Evolutionary conservation across 1,139 yeast species (phyloP).

Genomic region (Zhuliangozyma blackwelliae): DNA sequence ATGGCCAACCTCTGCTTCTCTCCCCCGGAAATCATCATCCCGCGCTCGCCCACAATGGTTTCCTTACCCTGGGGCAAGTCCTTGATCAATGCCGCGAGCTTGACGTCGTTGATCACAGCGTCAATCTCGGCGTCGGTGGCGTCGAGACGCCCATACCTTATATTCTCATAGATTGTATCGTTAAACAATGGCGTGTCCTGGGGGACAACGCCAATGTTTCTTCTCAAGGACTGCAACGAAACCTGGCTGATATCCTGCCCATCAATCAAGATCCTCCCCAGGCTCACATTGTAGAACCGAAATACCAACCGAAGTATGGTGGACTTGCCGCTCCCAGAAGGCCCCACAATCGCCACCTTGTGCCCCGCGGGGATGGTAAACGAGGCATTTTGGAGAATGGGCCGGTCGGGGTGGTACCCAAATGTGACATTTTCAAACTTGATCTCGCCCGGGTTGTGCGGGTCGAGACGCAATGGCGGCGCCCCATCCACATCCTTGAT

Average conservation of each 20-base stretch:
- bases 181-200: conserved; percentile 97
- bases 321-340: conserved; percentile 93
- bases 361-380: conserved; percentile 89
- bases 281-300: conserved; percentile 80
- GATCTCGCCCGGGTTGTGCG: conserved; percentile 60
- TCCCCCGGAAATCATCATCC: conserved; percentile 98
- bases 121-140: conserved; percentile 73
- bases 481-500: conserved; percentile 63
- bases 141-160: conserved; percentile 76
- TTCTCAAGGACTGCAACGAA: conserved; percentile 70
- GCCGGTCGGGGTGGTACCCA: conserved; percentile 86
- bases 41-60: conserved; percentile 96
- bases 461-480: conserved; percentile 48
- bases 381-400: conserved; percentile 74
- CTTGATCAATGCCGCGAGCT: conserved; percentile 56
- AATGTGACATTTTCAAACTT: conserved; percentile 87
- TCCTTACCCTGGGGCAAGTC: conserved; percentile 80
- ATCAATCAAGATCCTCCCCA: conserved; percentile 78
- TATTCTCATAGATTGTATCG: conserved; percentile 82
- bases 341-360: conserved; percentile 91
- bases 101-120: conserved; percentile 63
- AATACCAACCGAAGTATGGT: conserved; percentile 81
- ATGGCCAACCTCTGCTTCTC: conserved; percentile 95
- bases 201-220: conserved; percentile 86
- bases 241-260: conserved; percentile 84